Percentiles rank a stretch among this genome's conserved stretches.
Conservation (phyloP, 1,284 basidiomycete genomes). For the Mycosarcoma mackinlayi region DNA sequence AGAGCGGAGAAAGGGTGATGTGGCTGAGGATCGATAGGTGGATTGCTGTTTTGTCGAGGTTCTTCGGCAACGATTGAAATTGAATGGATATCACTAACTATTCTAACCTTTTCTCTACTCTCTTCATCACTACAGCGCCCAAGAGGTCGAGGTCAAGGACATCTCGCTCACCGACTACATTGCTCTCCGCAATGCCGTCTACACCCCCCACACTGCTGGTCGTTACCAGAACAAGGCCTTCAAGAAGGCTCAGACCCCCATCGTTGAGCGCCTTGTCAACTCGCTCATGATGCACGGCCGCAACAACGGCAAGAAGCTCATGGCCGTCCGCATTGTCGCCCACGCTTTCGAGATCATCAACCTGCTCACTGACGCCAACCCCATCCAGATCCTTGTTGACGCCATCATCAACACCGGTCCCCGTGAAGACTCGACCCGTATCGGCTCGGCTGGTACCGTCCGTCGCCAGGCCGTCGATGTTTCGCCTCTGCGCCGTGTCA, state of each 20-base stretch:
- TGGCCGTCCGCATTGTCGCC: conserved; percentile 98
- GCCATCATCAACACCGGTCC: conserved; percentile 99
- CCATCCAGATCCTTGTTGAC: conserved; percentile 97
- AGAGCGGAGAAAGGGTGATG: too few species aligned
- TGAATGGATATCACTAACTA: conserved; percentile 28
- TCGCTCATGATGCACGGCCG: conserved; percentile 99
- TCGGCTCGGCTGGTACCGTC: conserved; percentile 99
- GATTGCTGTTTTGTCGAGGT: background rate
- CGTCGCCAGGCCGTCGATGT: conserved; percentile 99
- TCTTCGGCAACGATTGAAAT: too few species aligned
- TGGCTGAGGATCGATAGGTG: too few species aligned
- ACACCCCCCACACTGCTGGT: conserved; percentile 95
- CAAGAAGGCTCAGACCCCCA: conserved; percentile 99
- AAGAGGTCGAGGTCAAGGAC: conserved; percentile 97
- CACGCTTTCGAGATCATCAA: conserved; percentile 99
- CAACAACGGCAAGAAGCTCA: conserved; percentile 99
- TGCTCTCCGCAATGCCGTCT: conserved; percentile 97
- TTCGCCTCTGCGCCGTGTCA: conserved; percentile 96
- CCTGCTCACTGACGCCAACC: conserved; percentile 99
- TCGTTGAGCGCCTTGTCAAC: conserved; percentile 98
- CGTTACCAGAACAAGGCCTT: conserved; percentile 99
- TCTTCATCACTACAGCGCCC: conserved; percentile 44
- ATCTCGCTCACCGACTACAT: conserved; percentile 88
- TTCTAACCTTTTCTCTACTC: background rate
- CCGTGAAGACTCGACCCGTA: conserved; percentile 99